Conservation (phyloP, 2,329 filamentous ascomycete genomes). For the Fusarium sp. region DNA sequence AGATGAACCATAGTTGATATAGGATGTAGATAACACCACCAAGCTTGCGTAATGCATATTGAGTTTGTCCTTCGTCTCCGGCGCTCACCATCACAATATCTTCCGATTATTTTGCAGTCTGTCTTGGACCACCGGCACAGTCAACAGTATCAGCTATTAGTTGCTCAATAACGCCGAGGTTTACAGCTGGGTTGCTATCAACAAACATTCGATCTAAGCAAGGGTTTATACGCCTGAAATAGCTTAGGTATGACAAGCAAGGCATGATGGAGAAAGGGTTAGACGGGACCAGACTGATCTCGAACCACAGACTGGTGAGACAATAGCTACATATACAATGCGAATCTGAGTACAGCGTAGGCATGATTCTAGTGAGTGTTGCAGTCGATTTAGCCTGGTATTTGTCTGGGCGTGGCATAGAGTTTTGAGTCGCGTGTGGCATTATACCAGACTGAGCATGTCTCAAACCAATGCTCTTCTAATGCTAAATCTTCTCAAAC, state of each 20-base stretch:
- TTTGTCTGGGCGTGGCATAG: not conserved
- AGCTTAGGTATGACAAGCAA: constrained; percentile 7
- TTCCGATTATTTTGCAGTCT: not conserved
- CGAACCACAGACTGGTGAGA: constrained; percentile 15
- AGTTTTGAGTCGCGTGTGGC: not conserved
- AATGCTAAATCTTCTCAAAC: not conserved
- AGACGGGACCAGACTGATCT: constrained; percentile 8
- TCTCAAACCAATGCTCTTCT: not conserved
- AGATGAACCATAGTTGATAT: not conserved
- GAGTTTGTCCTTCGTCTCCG: not conserved
- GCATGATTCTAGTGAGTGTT: constrained; percentile 24
- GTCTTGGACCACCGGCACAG: not conserved
- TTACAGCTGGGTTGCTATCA: constrained; percentile 13
- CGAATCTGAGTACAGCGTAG: constrained; percentile 25
- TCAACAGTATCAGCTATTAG: not conserved
- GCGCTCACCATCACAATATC: not conserved
- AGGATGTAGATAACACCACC: not conserved
- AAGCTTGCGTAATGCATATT: not conserved
- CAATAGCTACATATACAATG: constrained; percentile 32
- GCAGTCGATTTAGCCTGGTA: constrained; percentile 23
- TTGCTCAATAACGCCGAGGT: not conserved
- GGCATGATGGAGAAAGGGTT: not conserved
- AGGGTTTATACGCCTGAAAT: constrained; percentile 10
- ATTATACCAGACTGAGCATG: not conserved
- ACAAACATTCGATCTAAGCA: constrained; percentile 21